A percentile compares a stretch with the other conserved stretches of the same genome.
Conservation (phyloP, 106 monocot genomes). For the Chionographis japonica region DNA sequence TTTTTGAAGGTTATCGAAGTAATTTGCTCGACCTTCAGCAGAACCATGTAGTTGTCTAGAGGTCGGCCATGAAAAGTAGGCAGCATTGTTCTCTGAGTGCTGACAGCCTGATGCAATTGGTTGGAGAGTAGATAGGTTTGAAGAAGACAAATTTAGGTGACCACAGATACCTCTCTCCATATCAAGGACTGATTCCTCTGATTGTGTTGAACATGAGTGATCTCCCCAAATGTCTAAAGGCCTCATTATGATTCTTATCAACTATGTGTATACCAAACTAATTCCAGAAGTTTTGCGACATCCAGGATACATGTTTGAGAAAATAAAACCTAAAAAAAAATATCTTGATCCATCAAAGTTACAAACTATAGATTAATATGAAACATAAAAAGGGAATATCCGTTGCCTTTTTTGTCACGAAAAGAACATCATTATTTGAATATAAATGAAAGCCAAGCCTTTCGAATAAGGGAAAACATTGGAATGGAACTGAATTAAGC, state of each 20-base stretch:
- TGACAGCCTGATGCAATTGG: conserved; percentile 75
- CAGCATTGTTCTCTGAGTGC: conserved; percentile 79
- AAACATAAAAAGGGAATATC: too few species aligned
- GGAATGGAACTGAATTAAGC: too few species aligned
- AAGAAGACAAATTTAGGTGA: conserved; percentile 25
- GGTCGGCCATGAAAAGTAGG: conserved; percentile 98
- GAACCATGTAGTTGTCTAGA: conserved; percentile 68
- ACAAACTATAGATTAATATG: too few species aligned
- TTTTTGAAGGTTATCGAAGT: conserved; percentile 96
- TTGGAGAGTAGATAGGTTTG: conserved; percentile 49
- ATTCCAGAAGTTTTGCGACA: not conserved
- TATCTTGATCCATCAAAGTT: too few species aligned
- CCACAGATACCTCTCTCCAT: conserved; percentile 55
- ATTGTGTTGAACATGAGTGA: conserved; percentile 45
- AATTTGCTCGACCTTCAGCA: conserved; percentile 94
- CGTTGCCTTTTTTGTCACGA: too few species aligned
- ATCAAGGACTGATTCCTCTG: conserved; percentile 69
- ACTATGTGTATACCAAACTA: conserved; percentile 14
- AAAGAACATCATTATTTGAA: too few species aligned
- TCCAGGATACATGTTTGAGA: not conserved
- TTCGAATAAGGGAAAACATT: too few species aligned
- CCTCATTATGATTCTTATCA: conserved; percentile 39
- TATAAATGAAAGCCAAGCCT: too few species aligned
- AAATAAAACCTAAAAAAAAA: too few species aligned
- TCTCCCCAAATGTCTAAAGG: conserved; percentile 22